phyloP scores from a whole-genome alignment of 139 green algal genomes.

The Tetraselmis striata region DNA sequence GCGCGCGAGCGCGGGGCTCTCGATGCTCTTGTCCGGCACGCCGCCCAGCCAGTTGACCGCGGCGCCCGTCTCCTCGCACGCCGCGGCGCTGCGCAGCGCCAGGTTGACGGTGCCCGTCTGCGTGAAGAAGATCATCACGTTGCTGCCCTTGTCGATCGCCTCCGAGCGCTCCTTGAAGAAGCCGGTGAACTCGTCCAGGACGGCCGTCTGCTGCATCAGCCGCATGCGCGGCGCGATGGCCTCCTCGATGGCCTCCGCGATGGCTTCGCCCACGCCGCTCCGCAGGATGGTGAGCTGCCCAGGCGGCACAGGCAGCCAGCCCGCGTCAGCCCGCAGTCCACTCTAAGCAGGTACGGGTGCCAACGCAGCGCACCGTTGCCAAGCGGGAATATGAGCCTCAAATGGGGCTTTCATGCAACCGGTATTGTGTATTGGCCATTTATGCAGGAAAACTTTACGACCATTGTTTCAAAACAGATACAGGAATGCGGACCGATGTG shows the following conservation, averaged over 20 bases:
- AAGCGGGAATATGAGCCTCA: too few relatives aligned
- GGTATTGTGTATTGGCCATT: too few relatives aligned
- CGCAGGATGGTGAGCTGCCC: not conserved
- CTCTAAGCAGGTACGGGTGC: too few relatives aligned
- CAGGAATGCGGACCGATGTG: too few relatives aligned
- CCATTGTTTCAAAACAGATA: too few relatives aligned
- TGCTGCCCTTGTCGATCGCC: not conserved
- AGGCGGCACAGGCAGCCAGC: not conserved
- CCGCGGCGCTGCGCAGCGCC: not conserved
- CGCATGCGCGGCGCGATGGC: conserved; percentile 57
- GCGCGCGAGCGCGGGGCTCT: conserved; percentile 45
- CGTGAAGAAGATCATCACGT: conserved; percentile 1
- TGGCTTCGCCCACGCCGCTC: conserved; percentile 54
- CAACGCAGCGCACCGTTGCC: too few relatives aligned
- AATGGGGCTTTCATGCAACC: too few relatives aligned
- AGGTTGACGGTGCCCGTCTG: not conserved
- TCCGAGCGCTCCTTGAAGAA: not conserved
- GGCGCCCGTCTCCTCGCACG: not conserved
- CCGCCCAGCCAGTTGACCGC: not conserved
- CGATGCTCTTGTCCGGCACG: conserved; percentile 46
- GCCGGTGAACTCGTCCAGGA: not conserved
- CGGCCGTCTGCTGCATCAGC: conserved; percentile 17
- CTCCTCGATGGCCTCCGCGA: conserved; percentile 66
- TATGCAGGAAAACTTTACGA: too few relatives aligned
- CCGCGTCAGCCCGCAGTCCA: too few relatives aligned